Conservation (phyloP, 2,329 filamentous ascomycete genomes). For the Capronia americana region DNA sequence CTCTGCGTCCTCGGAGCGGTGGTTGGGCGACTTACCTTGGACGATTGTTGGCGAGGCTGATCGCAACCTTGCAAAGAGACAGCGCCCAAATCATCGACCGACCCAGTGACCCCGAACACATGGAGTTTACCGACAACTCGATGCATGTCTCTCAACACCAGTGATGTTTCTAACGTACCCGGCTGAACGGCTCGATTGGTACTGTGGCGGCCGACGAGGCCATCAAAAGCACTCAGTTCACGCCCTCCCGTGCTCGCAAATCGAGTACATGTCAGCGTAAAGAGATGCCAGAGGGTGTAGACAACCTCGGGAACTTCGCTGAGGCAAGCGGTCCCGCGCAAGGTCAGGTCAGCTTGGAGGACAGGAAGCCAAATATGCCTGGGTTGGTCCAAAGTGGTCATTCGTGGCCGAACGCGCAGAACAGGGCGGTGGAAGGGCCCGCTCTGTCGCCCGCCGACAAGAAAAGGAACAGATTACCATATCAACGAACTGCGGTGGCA, state of each 20-base stretch:
- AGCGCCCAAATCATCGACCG: not conserved
- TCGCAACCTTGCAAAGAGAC: not conserved
- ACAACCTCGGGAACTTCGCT: constrained; percentile 19
- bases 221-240: not conserved
- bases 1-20: not conserved
- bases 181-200: constrained; percentile 15
- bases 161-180: constrained; percentile 24
- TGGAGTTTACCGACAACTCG: constrained; percentile 11
- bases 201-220: constrained; percentile 4
- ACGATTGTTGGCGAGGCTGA: constrained; percentile 8
- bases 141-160: not conserved
- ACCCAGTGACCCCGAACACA: constrained; percentile 14
- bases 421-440: constrained; percentile 43
- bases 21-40: not conserved
- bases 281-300: constrained; percentile 32
- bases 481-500: constrained; percentile 92
- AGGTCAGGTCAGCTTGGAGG: constrained; percentile 4
- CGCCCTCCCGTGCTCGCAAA: constrained; percentile 1
- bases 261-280: constrained; percentile 10
- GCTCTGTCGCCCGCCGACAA: constrained; percentile 63
- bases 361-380: constrained; percentile 30
- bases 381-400: constrained; percentile 48
- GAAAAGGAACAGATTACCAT: constrained; percentile 89
- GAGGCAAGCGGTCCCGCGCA: constrained; percentile 13
- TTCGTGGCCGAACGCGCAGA: constrained; percentile 58